Base-by-base conservation (phyloP, 2,329 filamentous ascomycete species). In the Sporothrix variecibatus region DNA sequence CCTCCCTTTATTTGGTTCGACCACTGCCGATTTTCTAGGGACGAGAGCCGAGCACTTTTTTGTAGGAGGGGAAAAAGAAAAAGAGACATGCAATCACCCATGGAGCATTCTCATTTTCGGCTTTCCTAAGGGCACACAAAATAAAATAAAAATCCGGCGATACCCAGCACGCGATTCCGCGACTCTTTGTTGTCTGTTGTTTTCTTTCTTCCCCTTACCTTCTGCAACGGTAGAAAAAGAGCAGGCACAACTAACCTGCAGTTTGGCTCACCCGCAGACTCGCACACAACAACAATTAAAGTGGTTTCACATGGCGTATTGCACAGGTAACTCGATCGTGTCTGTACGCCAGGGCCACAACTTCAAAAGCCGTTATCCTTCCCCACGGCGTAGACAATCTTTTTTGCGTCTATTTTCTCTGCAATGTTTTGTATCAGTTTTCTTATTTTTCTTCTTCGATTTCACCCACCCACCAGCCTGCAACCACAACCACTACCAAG, bases 271-370 rank as follows among this genome's bases (percentile, higher is more conserved):
- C 23, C 20, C 17, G 40, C n/a, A 68, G n/a, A 34, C 20, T 68
- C 65, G 46, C 43, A 34, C 65, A 68, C 65, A 68, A 51, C n/a
- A 49, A 34, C 12, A 65, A 26, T 51, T 28, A 26, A 65, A 67
- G 11, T 20, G 53, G 69, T 72, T 64, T 62, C 68, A 71, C 68
- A 60, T 40, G 46, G 49, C 49, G 49, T 51, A 40, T 56, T 71
- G 70, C 56, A 72, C 56, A 72, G 70, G 69, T 62, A 72, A 72
- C 70, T 72, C 70, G 70, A 72, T 72, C 70, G 70, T 71, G 23
- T 46, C 49, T 62, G 38, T 60, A 58, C 68, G 11, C 49, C 49
- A 28, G 68, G 40, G 28, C 56, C 70, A 72, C 70, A 72, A 62
- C 56, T 26, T 64, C 56, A 49, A 49, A 49, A 20, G 49, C 56